Base-by-base conservation (phyloP, 179 eudicot species). In the Nepenthes alata region DNA sequence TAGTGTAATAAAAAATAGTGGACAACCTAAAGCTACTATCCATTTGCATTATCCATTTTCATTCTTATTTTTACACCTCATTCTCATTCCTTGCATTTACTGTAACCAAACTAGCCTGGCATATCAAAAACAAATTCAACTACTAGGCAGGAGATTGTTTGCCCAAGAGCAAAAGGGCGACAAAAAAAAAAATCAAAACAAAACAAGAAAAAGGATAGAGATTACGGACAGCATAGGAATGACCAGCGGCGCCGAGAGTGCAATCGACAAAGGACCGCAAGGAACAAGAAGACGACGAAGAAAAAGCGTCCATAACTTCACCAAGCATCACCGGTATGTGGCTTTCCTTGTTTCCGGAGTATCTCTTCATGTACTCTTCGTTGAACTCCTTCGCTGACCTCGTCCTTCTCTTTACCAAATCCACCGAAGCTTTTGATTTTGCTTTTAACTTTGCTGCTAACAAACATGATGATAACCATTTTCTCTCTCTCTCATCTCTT, bases 281-380 rank as follows among this genome's bases (percentile, higher is more conserved):
- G 36, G 61, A 68, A 35, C 66, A 47, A 36, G 61, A 68, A 35
- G 66, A 47, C 16, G 78, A 71, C 54, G 85, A 68, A 34, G 74
- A 64, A 45, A 93, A 93, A 10, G 82, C 97, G 68, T 89, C 94
- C 63, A 93, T 61, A 36, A 93, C 86, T 66, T 93, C 97, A 12
- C 90, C 97, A 6, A 93, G 85, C 95, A 93, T 66, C 39, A 93
- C 98, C 63, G 98, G 98, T n/a, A 89, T 71, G 62, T 93, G 97
- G 60, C 71, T 72, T 36, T 66, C 82, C 64, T 68, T 58, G 58
- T 75, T 84, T 10, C 88, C 93, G 25, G 25, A 25, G 57, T 59
- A 78, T 7, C 61, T 67, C 62, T 70, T 47, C 37, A 87, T 62
- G 1, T 60, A 67, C 56, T 75, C 86, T 57, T 78, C 86, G 53